Evolutionary conservation across 805 yeast genomes (phyloP).

Genomic region (Ogataea sp.): DNA sequence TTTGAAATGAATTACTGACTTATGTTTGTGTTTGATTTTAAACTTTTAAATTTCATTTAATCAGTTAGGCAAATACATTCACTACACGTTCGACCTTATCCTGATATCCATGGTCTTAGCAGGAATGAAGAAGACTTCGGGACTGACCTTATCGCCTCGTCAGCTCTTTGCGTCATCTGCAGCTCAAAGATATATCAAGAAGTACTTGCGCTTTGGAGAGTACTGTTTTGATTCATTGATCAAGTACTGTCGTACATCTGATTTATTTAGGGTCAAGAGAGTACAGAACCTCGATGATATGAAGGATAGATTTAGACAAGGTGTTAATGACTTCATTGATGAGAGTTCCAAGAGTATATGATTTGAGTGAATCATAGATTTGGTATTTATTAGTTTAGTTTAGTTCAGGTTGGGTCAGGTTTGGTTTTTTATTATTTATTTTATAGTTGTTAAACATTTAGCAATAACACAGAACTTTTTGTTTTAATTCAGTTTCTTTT

Average conservation of each 20-base stretch:
- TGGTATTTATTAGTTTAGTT: not conserved
- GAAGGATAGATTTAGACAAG: conserved; percentile 19
- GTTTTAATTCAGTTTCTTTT: not conserved
- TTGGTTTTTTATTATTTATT: too few species aligned
- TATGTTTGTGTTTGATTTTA: not conserved
- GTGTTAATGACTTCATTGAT: conserved; percentile 21
- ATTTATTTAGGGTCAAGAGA: conserved; percentile 40
- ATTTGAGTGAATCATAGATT: not conserved
- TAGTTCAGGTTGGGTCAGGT: not conserved
- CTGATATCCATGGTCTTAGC: conserved; percentile 77
- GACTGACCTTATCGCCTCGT: conserved; percentile 36
- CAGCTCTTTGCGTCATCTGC: conserved; percentile 37
- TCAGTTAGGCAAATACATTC: conserved; percentile 61
- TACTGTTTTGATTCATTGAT: conserved; percentile 42
- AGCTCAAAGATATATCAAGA: conserved; percentile 32
- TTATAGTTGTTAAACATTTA: too few species aligned
- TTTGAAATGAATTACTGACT: too few species aligned
- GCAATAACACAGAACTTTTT: too few species aligned
- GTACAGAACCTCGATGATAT: conserved; percentile 20
- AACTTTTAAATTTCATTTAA: too few species aligned
- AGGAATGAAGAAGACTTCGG: conserved; percentile 79
- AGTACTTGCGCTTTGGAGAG: conserved; percentile 56
- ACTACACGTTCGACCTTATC: conserved; percentile 69
- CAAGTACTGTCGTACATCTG: conserved; percentile 35
- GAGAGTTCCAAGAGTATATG: conserved; percentile 3